These are phyloP conservation scores for Ramalina peruviana DNA, from an alignment of 495 filamentous ascomycete genomes.

Conservation along the genomic window DNA sequence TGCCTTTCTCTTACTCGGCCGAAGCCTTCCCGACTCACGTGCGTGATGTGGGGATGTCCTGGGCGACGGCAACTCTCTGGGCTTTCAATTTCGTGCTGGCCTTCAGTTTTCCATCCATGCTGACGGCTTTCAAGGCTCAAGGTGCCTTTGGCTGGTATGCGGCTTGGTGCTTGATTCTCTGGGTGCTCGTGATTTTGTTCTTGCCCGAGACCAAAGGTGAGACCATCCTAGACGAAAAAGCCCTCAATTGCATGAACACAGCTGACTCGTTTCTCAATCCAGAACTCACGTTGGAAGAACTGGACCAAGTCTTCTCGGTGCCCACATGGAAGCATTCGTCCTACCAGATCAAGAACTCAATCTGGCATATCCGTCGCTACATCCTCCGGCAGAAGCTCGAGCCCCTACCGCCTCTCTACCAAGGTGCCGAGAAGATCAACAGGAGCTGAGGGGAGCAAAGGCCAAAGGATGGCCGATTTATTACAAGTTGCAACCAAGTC, in stretches of 20 bases:
- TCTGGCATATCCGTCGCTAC: conserved; percentile 39
- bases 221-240: conserved; percentile 19
- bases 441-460: conserved; percentile 9
- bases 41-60: conserved; percentile 51
- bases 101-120: conserved; percentile 49
- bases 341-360: conserved; percentile 32
- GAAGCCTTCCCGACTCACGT: conserved; percentile 68
- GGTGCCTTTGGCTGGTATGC: conserved; percentile 50
- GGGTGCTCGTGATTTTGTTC: conserved; percentile 34
- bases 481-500: no score
- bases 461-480: background rate
- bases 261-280: background rate
- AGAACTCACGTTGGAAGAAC: conserved; percentile 36
- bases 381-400: conserved; percentile 34
- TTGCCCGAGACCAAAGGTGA: conserved; percentile 30
- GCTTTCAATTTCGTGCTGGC: conserved; percentile 54
- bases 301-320: conserved; percentile 40
- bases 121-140: conserved; percentile 36
- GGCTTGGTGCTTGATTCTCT: conserved; percentile 31
- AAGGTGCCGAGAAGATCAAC: conserved; percentile 20
- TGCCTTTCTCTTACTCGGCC: conserved; percentile 49
- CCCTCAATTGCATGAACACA: conserved; percentile 1
- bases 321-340: conserved; percentile 33
- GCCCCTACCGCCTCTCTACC: conserved; percentile 32
- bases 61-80: conserved; percentile 56